phyloP scores from a whole-genome alignment of 2,329 filamentous ascomycete species.

The Calonectria honghensis region DNA sequence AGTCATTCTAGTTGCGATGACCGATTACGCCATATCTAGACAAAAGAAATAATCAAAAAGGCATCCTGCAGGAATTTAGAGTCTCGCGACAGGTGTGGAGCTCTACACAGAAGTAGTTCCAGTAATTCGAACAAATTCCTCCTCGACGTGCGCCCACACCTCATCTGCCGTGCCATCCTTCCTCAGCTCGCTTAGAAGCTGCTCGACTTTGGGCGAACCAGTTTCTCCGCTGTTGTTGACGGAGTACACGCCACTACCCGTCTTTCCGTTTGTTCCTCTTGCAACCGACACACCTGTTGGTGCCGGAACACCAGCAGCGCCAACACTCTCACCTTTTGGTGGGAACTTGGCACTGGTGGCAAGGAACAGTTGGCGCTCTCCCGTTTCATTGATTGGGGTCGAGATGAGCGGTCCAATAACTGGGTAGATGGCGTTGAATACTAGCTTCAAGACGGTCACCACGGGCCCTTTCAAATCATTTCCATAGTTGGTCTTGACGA shows the following conservation, averaged over 20 bases:
- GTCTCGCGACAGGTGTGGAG: background rate
- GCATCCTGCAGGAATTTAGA: no score
- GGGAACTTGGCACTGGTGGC: constrained; percentile 19
- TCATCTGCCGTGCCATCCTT: constrained; percentile 49
- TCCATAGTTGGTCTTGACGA: constrained; percentile 22
- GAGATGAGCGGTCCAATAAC: background rate
- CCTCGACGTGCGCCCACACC: constrained; percentile 58
- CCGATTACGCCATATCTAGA: no score
- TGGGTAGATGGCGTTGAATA: constrained; percentile 4
- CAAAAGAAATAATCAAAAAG: no score
- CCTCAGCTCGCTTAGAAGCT: constrained; percentile 17
- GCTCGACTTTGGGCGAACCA: constrained; percentile 18
- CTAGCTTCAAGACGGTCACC: background rate
- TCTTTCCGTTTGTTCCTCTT: constrained; percentile 8
- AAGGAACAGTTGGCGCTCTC: constrained; percentile 13
- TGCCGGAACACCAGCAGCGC: background rate
- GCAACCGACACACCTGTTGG: background rate
- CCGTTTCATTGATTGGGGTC: background rate
- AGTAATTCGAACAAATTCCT: constrained; percentile 25
- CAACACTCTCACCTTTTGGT: background rate
- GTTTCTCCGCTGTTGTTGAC: constrained; percentile 17
- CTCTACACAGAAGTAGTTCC: background rate
- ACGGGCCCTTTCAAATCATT: constrained; percentile 6
- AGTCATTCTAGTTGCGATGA: no score
- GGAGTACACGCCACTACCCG: constrained; percentile 4